Evolutionary conservation across 83 land plant species (phyloP).

Genomic region (Thuja plicata): DNA sequence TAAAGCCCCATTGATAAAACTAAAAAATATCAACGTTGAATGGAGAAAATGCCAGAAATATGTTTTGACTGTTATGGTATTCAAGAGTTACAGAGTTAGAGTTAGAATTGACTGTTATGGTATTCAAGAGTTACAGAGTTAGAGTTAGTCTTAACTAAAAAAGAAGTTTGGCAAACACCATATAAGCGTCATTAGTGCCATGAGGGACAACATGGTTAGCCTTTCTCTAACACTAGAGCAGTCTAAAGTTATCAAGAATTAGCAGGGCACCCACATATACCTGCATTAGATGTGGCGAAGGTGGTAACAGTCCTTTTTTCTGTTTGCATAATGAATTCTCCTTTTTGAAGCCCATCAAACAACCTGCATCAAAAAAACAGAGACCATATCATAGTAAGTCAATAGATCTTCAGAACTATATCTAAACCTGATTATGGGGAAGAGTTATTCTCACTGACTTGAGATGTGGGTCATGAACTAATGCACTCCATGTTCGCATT

Average conservation of each 20-base stretch:
- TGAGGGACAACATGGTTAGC: neutral
- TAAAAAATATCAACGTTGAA: neutral
- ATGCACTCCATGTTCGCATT: slow-evolving; percentile 16
- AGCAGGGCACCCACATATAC: neutral
- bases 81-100: neutral
- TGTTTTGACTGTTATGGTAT: neutral
- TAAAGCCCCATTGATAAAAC: neutral
- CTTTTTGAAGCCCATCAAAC: neutral
- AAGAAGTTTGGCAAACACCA: neutral
- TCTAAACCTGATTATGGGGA: neutral
- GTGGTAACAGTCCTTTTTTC: neutral
- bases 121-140: neutral
- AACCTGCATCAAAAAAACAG: neutral
- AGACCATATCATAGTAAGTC: neutral
- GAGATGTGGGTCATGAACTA: slow-evolving; percentile 20
- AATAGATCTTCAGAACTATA: neutral
- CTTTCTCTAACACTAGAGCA: neutral
- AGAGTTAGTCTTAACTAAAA: neutral
- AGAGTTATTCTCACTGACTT: slow-evolving; percentile 5
- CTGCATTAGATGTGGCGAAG: neutral
- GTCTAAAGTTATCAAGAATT: neutral
- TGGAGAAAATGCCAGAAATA: neutral
- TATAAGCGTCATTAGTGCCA: neutral
- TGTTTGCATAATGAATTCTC: neutral
- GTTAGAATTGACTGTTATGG: neutral